Percentiles rank a stretch among this genome's conserved stretches.
These are phyloP conservation scores for Cicer arietinum DNA, from an alignment of 306 rosid species.

Conservation along the genomic window DNA sequence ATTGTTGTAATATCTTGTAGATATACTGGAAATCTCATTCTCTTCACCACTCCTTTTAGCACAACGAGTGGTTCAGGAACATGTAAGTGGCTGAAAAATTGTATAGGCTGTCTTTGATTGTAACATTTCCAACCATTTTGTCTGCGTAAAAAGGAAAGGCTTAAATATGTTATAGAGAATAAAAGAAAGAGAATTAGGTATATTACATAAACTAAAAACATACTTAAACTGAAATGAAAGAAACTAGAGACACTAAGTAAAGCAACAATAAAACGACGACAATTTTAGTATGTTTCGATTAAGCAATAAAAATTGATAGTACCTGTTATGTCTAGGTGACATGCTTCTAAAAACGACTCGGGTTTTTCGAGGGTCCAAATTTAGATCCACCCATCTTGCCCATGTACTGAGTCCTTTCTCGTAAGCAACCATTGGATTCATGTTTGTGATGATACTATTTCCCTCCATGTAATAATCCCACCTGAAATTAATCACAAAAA, in stretches of 20 bases:
- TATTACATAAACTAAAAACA: no score
- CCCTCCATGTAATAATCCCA: conserved; percentile 98
- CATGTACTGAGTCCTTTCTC: conserved; percentile 93
- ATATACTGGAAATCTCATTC: conserved; percentile 88
- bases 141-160: conserved; percentile 45
- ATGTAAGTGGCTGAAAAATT: conserved; percentile 74
- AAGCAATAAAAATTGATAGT: conserved; percentile 21
- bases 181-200: no score
- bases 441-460: conserved; percentile 49
- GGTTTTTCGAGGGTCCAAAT: conserved; percentile 73
- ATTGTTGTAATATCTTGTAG: conserved; percentile 84
- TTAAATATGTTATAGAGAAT: not conserved
- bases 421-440: conserved; percentile 97
- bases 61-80: conserved; percentile 78
- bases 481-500: conserved; percentile 49
- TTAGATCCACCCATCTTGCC: conserved; percentile 95
- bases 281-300: conserved; percentile 12
- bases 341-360: conserved; percentile 83
- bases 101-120: conserved; percentile 80
- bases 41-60: conserved; percentile 72
- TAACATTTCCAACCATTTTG: conserved; percentile 96
- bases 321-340: conserved; percentile 99
- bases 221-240: not conserved
- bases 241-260: conserved; percentile 21
- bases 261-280: not conserved